phyloP scores from a whole-genome alignment of 345 rosid genomes.

The Nasturtium officinale region DNA sequence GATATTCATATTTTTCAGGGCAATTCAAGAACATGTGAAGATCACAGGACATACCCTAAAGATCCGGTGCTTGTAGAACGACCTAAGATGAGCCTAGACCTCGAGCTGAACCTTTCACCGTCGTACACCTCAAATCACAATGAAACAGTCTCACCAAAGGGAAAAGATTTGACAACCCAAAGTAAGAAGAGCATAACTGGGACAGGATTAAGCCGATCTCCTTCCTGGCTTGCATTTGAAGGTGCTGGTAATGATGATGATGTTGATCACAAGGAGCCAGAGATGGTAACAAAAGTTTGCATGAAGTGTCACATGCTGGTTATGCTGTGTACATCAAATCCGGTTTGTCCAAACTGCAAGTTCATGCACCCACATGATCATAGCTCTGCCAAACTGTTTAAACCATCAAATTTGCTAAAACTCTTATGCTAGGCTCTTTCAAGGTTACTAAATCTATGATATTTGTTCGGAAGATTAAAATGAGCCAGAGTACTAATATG shows the following conservation, averaged over 20 bases:
- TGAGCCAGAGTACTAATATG: constrained; percentile 24
- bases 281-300: constrained; percentile 84
- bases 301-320: constrained; percentile 81
- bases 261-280: constrained; percentile 44
- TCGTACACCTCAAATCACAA: constrained; percentile 42
- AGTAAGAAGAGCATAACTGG: constrained; percentile 20
- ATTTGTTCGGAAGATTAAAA: constrained; percentile 17
- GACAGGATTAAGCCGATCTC: constrained; percentile 37
- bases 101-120: constrained; percentile 65
- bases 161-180: constrained; percentile 30
- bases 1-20: constrained; percentile 18
- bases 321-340: constrained; percentile 74
- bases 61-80: constrained; percentile 41
- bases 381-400: constrained; percentile 50
- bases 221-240: constrained; percentile 57
- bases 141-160: constrained; percentile 24
- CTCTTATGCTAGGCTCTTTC: constrained; percentile 54
- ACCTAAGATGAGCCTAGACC: constrained; percentile 66
- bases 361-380: constrained; percentile 78
- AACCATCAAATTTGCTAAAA: constrained; percentile 52
- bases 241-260: constrained; percentile 43
- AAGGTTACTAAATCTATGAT: background rate
- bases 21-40: constrained; percentile 49
- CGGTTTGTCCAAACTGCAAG: constrained; percentile 90
- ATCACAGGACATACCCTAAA: constrained; percentile 50